These are phyloP conservation scores for Calvatia gigantea DNA, from an alignment of 768 basidiomycete species.

Conservation along the genomic window DNA sequence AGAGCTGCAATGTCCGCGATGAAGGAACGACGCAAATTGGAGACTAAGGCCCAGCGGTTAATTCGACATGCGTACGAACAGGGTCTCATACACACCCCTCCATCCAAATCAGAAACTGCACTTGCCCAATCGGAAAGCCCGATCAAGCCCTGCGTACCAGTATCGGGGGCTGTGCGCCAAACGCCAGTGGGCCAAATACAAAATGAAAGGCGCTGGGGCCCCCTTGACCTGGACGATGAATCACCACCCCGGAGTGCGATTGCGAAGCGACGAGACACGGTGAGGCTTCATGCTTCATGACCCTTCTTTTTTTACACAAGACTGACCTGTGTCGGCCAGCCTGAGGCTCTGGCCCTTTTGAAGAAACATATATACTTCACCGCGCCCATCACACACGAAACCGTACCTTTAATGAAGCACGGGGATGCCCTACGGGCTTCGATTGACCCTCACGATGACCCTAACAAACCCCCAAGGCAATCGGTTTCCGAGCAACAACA, in stretches of 20 bases:
- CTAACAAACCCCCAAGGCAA: constrained; percentile 44
- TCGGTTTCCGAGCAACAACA: constrained; percentile 55
- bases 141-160: background rate
- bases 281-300: constrained; percentile 22
- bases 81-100: constrained; percentile 39
- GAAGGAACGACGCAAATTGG: constrained; percentile 39
- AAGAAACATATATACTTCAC: constrained; percentile 56
- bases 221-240: constrained; percentile 62
- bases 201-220: constrained; percentile 45
- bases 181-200: constrained; percentile 30
- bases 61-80: constrained; percentile 42
- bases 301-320: background rate
- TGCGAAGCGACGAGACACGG: constrained; percentile 67
- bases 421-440: constrained; percentile 44
- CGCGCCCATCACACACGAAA: constrained; percentile 50
- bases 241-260: constrained; percentile 70
- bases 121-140: background rate
- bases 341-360: constrained; percentile 50
- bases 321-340: constrained; percentile 26
- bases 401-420: constrained; percentile 43
- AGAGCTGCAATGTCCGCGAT: constrained; percentile 37
- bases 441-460: constrained; percentile 47
- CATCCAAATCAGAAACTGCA: background rate
- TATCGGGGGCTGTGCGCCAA: constrained; percentile 1
- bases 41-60: constrained; percentile 41